These are phyloP conservation scores for Hypoxylon lienhwacheense DNA, from an alignment of 495 filamentous ascomycete species.

Conservation along the genomic window DNA sequence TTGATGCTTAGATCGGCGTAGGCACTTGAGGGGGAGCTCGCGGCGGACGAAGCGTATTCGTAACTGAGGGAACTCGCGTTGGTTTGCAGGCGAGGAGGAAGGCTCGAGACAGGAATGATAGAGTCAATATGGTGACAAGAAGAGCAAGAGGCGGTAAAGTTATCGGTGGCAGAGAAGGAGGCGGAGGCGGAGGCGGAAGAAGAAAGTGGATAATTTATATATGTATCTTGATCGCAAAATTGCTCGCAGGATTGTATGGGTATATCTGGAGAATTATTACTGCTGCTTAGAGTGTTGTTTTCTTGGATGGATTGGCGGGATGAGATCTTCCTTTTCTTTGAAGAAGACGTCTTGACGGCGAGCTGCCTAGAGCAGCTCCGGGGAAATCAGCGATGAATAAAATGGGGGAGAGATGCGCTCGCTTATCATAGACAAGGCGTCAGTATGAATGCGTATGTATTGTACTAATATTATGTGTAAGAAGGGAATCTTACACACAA, in stretches of 20 bases:
- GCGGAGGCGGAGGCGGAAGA: too few species aligned
- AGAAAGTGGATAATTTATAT: conserved; percentile 45
- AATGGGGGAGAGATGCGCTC: conserved; percentile 1
- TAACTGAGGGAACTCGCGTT: conserved; percentile 43
- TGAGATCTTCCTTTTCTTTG: conserved; percentile 84
- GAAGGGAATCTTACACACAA: conserved; percentile 18
- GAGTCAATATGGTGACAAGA: conserved; percentile 65
- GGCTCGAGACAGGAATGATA: conserved; percentile 48
- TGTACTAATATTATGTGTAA: too few species aligned
- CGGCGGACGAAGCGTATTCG: conserved; percentile 57
- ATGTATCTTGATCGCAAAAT: conserved; percentile 52
- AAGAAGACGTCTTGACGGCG: conserved; percentile 83
- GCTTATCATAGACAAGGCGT: conserved; percentile 16
- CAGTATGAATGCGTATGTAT: conserved; percentile 11
- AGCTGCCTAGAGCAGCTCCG: conserved; percentile 66
- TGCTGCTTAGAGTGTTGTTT: conserved; percentile 39
- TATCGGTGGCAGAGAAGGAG: too few species aligned
- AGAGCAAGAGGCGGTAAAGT: conserved; percentile 49
- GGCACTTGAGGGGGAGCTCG: conserved; percentile 71
- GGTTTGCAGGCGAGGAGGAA: conserved; percentile 54
- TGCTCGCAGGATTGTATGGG: conserved; percentile 54
- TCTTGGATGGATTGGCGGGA: conserved; percentile 51
- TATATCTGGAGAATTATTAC: conserved; percentile 44
- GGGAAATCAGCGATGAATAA: conserved; percentile 27
- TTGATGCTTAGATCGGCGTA: conserved; percentile 72